These are phyloP conservation scores for Erodium chrysanthum DNA, from an alignment of 441 rosid species.

Conservation along the genomic window DNA sequence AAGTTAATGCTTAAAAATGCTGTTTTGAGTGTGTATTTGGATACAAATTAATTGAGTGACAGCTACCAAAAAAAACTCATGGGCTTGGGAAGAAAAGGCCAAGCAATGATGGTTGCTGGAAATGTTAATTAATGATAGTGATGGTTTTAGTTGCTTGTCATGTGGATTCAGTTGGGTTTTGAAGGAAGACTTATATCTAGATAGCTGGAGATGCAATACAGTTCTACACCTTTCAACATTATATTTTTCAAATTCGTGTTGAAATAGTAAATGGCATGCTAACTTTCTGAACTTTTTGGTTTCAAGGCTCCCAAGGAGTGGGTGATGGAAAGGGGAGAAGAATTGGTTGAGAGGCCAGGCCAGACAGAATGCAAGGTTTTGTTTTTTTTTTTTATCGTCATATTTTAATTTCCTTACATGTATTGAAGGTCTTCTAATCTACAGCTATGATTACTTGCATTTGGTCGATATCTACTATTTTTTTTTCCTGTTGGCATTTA, in stretches of 20 bases:
- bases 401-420: not conserved
- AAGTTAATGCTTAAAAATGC: not conserved
- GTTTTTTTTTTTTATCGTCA: not conserved
- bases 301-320: slow-evolving; percentile 45
- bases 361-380: slow-evolving; percentile 85
- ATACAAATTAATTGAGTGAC: not conserved
- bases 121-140: not conserved
- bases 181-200: not conserved
- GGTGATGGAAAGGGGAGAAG: slow-evolving; percentile 48
- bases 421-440: not conserved
- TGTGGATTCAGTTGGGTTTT: slow-evolving; percentile 4
- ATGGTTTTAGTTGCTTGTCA: not conserved
- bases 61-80: too few relatives aligned
- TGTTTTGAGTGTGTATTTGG: not conserved
- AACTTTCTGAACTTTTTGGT: slow-evolving; percentile 10
- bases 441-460: not conserved
- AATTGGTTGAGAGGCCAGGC: slow-evolving; percentile 31
- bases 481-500: not conserved
- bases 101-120: not conserved
- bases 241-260: not conserved
- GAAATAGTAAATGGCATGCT: not conserved
- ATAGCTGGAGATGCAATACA: not conserved
- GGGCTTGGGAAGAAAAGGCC: not conserved
- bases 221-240: not conserved
- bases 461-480: not conserved